phyloP scores from a whole-genome alignment of 768 basidiomycete genomes.

The Lanmaoa pseudosensibilis region DNA sequence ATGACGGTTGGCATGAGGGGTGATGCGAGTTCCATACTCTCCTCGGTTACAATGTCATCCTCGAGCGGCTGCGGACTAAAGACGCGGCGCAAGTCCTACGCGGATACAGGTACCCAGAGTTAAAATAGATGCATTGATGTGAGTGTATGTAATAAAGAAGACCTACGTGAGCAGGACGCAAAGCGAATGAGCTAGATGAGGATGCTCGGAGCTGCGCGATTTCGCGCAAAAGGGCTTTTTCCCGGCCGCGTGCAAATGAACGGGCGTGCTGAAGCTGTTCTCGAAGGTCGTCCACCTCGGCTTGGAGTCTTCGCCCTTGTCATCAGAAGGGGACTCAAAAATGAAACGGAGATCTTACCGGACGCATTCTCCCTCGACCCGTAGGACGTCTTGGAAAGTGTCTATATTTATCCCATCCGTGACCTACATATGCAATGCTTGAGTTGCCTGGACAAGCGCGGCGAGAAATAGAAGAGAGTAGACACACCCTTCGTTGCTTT shows the following conservation, averaged over 20 bases:
- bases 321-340: neutral
- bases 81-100: constrained; percentile 5
- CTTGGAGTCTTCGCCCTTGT: constrained; percentile 29
- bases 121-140: neutral
- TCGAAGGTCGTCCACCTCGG: constrained; percentile 29
- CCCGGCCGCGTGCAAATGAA: constrained; percentile 28
- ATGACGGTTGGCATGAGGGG: constrained; percentile 43
- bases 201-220: constrained; percentile 22
- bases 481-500: constrained; percentile 26
- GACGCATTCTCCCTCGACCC: constrained; percentile 38
- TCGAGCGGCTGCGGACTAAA: constrained; percentile 31
- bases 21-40: constrained; percentile 54
- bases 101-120: neutral
- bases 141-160: neutral
- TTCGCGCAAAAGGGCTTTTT: constrained; percentile 35
- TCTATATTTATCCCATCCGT: constrained; percentile 17
- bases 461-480: neutral
- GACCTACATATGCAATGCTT: constrained; percentile 4
- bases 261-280: constrained; percentile 31
- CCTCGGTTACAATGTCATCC: constrained; percentile 36
- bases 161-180: constrained; percentile 5
- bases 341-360: constrained; percentile 24
- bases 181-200: constrained; percentile 1
- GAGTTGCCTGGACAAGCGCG: neutral
- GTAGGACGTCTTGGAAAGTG: constrained; percentile 25